Evolutionary conservation across 805 yeast genomes (phyloP).

Genomic region (Metschnikowia koreensis): DNA sequence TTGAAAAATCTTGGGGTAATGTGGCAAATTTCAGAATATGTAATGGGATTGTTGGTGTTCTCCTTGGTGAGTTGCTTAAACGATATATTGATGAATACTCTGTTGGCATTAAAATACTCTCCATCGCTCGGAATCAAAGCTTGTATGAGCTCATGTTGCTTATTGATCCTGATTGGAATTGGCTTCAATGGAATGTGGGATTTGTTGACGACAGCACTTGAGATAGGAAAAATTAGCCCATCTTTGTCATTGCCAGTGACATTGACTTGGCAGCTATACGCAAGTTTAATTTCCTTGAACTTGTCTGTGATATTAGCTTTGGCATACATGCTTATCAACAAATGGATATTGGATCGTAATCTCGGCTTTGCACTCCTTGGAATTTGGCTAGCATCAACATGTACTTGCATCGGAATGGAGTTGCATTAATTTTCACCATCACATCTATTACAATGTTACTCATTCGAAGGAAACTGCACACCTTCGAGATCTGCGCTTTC

Average conservation of each 20-base stretch:
- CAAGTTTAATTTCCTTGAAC: conserved; percentile 28
- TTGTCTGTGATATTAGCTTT: conserved; percentile 23
- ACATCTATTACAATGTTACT: neutral
- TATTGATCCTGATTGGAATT: conserved; percentile 48
- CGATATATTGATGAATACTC: conserved; percentile 50
- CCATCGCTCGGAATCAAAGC: conserved; percentile 47
- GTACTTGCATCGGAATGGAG: conserved; percentile 6
- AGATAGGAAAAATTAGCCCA: conserved; percentile 1
- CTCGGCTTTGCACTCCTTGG: conserved; percentile 22
- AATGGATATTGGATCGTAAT: conserved; percentile 33
- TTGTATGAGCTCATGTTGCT: conserved; percentile 53
- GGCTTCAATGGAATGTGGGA: conserved; percentile 45
- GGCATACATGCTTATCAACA: conserved; percentile 29
- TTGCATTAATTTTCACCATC: neutral
- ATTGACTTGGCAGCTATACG: conserved; percentile 22
- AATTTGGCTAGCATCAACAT: conserved; percentile 8
- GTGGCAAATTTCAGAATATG: conserved; percentile 44
- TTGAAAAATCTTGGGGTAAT: conserved; percentile 47
- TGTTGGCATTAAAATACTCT: conserved; percentile 40
- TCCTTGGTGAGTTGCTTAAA: conserved; percentile 53
- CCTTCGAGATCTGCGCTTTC: conserved; percentile 2
- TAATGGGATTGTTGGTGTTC: conserved; percentile 48
- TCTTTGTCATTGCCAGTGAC: conserved; percentile 19
- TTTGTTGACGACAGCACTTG: conserved; percentile 14
- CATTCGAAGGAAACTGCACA: neutral